Evolutionary conservation across 768 basidiomycete genomes (phyloP).

Genomic region (Naganishia antarctica): DNA sequence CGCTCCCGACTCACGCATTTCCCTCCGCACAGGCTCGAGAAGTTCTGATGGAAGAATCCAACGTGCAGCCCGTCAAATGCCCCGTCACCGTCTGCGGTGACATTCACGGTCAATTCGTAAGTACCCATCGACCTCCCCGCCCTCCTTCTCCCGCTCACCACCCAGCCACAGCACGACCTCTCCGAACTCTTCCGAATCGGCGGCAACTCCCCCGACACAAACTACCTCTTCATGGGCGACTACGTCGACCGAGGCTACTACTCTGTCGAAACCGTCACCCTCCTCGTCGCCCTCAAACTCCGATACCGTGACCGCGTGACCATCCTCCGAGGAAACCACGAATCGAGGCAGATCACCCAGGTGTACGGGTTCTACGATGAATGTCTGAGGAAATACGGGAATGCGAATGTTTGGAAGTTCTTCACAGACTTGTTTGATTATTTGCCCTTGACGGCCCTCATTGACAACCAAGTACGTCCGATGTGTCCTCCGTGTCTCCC

Average conservation of each 20-base stretch:
- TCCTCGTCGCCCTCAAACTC: constrained; percentile 96
- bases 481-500: not conserved
- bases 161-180: constrained; percentile 77
- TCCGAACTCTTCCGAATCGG: constrained; percentile 97
- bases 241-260: constrained; percentile 99
- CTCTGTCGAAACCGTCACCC: constrained; percentile 96
- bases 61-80: constrained; percentile 51
- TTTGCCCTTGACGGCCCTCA: constrained; percentile 91
- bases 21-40: constrained; percentile 70
- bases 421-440: constrained; percentile 99
- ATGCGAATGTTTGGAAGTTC: constrained; percentile 98
- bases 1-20: not conserved
- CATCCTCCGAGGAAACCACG: constrained; percentile 95
- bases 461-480: constrained; percentile 91
- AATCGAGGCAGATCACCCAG: constrained; percentile 98
- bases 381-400: constrained; percentile 98
- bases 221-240: constrained; percentile 99
- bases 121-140: constrained; percentile 49
- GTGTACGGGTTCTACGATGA: constrained; percentile 99
- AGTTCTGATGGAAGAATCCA: constrained; percentile 72
- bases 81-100: constrained; percentile 64
- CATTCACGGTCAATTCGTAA: constrained; percentile 98
- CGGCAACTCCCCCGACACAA: constrained; percentile 94
- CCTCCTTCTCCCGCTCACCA: not conserved
- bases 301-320: constrained; percentile 97